Evolutionary conservation across 768 basidiomycete species (phyloP).

Genomic region (Pleurotus giganteus): DNA sequence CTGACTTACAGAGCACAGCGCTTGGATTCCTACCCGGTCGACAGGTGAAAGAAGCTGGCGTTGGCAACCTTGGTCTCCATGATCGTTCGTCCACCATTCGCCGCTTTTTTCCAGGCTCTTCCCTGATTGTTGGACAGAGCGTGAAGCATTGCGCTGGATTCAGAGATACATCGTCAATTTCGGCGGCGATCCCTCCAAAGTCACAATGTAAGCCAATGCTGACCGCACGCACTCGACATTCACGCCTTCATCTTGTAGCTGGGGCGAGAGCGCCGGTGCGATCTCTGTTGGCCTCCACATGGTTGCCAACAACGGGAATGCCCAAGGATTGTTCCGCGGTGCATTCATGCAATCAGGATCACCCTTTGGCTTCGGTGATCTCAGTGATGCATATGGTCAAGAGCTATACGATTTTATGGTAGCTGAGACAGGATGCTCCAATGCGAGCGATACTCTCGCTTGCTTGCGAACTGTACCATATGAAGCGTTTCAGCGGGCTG

Average conservation of each 20-base stretch:
- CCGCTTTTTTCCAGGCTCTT: not conserved
- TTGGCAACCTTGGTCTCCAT: constrained; percentile 42
- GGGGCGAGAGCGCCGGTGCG: constrained; percentile 59
- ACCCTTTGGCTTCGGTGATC: constrained; percentile 42
- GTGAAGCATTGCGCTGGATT: constrained; percentile 43
- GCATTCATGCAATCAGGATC: constrained; percentile 52
- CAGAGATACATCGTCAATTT: constrained; percentile 54
- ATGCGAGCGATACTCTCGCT: constrained; percentile 18
- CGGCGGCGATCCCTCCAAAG: constrained; percentile 56
- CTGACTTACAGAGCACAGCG: no score
- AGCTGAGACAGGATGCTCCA: constrained; percentile 17
- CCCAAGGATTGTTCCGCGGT: constrained; percentile 47
- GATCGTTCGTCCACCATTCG: constrained; percentile 30
- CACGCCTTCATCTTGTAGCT: constrained; percentile 24
- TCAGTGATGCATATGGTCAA: constrained; percentile 36
- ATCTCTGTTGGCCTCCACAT: constrained; percentile 51
- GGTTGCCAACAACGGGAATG: constrained; percentile 41
- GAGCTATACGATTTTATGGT: constrained; percentile 25
- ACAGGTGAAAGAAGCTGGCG: constrained; percentile 26
- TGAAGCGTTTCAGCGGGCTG: constrained; percentile 18
- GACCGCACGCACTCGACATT: not conserved
- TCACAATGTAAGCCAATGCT: constrained; percentile 39
- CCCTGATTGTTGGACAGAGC: constrained; percentile 21
- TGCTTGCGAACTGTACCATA: constrained; percentile 21
- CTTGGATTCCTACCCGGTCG: constrained; percentile 30